Evolutionary conservation across 2,329 filamentous ascomycete genomes (phyloP).

Genomic region (Juglanconis oblonga): DNA sequence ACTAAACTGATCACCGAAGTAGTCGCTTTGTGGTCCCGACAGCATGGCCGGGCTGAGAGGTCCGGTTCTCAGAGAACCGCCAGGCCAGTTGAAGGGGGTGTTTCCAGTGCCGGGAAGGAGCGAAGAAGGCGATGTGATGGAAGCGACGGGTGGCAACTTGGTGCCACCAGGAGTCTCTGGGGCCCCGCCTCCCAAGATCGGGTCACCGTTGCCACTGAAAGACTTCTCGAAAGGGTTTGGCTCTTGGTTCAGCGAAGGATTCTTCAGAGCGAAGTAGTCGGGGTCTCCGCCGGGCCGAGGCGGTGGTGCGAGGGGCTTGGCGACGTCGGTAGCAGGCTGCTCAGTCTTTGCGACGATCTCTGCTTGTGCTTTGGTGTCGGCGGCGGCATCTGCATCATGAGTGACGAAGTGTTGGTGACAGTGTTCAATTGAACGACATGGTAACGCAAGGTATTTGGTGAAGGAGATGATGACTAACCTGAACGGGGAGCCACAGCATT

Average conservation of each 20-base stretch:
- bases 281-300: conserved; percentile 58
- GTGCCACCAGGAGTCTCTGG: conserved; percentile 79
- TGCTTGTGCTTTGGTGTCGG: conserved; percentile 41
- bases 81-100: conserved; percentile 74
- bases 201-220: conserved; percentile 61
- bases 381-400: conserved; percentile 37
- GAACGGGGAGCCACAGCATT: conserved; percentile 23
- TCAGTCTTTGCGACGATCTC: conserved; percentile 48
- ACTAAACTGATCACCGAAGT: conserved; percentile 79
- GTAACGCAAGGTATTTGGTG: conserved; percentile 10
- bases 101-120: conserved; percentile 71
- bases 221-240: conserved; percentile 97
- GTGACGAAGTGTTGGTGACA: conserved; percentile 10
- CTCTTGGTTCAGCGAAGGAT: conserved; percentile 67
- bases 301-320: conserved; percentile 68
- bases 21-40: conserved; percentile 79
- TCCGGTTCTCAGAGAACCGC: conserved; percentile 82
- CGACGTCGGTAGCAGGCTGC: conserved; percentile 50
- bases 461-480: conserved; percentile 14
- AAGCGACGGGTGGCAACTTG: conserved; percentile 83
- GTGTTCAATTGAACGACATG: conserved; percentile 4
- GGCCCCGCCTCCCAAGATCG: conserved; percentile 6
- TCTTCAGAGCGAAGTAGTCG: conserved; percentile 67
- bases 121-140: conserved; percentile 85
- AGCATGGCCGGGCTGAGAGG: conserved; percentile 97